phyloP scores from a whole-genome alignment of 2,329 filamentous ascomycete genomes.

The Fusarium algeriense region DNA sequence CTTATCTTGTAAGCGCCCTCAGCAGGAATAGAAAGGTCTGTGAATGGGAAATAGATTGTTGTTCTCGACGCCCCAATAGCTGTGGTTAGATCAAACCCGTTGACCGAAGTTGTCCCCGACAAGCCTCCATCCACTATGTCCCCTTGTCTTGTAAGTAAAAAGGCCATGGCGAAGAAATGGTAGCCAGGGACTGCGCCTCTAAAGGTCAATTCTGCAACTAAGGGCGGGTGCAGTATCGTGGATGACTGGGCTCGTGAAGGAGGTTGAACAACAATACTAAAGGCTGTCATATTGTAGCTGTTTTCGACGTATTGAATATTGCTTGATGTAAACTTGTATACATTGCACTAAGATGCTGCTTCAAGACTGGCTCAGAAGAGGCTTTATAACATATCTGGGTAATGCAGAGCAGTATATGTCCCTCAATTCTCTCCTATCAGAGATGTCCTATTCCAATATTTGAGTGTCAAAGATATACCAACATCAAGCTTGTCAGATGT shows the following conservation, averaged over 20 bases:
- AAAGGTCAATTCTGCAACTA: slow-evolving; percentile 37
- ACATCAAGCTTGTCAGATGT: not conserved
- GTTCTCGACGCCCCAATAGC: slow-evolving; percentile 7
- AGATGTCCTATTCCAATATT: not conserved
- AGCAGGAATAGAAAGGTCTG: slow-evolving; percentile 40
- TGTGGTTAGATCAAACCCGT: slow-evolving; percentile 28
- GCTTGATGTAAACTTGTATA: not conserved
- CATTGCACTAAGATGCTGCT: slow-evolving; percentile 14
- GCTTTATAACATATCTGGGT: slow-evolving; percentile 18
- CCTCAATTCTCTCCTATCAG: not conserved
- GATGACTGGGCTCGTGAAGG: slow-evolving; percentile 34
- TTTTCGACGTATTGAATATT: not conserved
- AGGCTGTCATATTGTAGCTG: slow-evolving; percentile 22
- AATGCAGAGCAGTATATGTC: slow-evolving; percentile 2
- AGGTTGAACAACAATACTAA: slow-evolving; percentile 45
- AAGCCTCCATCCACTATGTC: slow-evolving; percentile 38
- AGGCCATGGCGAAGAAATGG: slow-evolving; percentile 47
- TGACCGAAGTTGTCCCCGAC: slow-evolving; percentile 32
- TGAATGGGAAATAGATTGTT: slow-evolving; percentile 45
- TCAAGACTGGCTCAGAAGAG: not conserved
- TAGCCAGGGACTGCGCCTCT: slow-evolving; percentile 3
- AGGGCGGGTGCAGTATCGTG: slow-evolving; percentile 39
- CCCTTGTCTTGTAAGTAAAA: slow-evolving; percentile 38
- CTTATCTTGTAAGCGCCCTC: slow-evolving; percentile 46
- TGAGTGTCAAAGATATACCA: not conserved